Conservation (phyloP, 495 filamentous ascomycete species). For the Astrothelium subdiscretum region DNA sequence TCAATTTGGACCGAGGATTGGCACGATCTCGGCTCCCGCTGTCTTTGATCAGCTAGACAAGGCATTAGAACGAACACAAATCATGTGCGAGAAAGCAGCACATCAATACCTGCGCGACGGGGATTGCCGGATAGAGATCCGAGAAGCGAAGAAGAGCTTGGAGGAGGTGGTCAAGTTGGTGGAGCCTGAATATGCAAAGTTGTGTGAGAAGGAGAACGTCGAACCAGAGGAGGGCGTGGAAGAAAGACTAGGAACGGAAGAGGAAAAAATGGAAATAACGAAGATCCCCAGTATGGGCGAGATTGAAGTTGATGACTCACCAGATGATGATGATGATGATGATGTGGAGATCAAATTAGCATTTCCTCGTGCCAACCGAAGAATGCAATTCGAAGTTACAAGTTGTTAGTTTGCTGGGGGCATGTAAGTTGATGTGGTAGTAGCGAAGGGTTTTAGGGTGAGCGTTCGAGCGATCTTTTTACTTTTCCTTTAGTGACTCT, state of each 20-base stretch:
- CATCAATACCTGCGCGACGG: conserved; percentile 80
- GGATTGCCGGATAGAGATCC: conserved; percentile 63
- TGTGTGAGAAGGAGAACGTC: conserved; percentile 28
- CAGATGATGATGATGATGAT: not conserved
- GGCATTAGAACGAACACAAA: conserved; percentile 64
- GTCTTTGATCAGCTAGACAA: conserved; percentile 64
- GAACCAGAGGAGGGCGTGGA: conserved; percentile 10
- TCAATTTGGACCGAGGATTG: not conserved
- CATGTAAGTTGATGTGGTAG: not conserved
- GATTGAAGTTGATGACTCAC: not conserved
- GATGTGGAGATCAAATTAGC: not conserved
- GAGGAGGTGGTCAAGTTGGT: conserved; percentile 47
- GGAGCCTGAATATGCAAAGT: conserved; percentile 29
- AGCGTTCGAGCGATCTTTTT: conserved; percentile 2
- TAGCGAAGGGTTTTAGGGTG: not conserved
- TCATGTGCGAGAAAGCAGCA: conserved; percentile 70
- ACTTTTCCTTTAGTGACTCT: not conserved
- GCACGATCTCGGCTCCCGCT: conserved; percentile 8
- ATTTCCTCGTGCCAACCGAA: not conserved
- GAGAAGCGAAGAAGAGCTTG: conserved; percentile 49
- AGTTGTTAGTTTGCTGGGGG: not conserved
- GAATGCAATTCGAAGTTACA: not conserved
- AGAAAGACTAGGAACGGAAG: not conserved
- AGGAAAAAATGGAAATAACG: not conserved
- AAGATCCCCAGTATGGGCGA: not conserved